These are phyloP conservation scores for Aureobasidium zeae DNA, from an alignment of 2,329 filamentous ascomycete species.

Conservation along the genomic window DNA sequence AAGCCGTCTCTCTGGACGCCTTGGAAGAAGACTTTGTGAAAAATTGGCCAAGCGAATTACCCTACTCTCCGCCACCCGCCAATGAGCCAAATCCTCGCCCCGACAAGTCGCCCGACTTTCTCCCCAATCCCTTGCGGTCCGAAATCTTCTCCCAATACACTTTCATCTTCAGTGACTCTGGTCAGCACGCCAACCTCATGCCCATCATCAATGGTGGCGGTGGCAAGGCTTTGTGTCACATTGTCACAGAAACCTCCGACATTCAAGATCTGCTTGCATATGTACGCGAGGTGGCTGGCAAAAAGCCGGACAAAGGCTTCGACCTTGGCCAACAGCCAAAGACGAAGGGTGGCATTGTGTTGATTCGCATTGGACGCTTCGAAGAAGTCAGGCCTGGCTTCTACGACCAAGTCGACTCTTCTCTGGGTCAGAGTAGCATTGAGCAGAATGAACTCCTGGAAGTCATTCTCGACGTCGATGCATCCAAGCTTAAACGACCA, in stretches of 20 bases:
- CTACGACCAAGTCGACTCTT: slow-evolving; percentile 47
- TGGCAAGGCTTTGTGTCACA: slow-evolving; percentile 67
- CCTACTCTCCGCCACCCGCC: slow-evolving; percentile 64
- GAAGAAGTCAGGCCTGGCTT: slow-evolving; percentile 22
- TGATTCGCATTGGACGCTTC: slow-evolving; percentile 61
- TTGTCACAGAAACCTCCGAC: slow-evolving; percentile 55
- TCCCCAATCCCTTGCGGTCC: slow-evolving; percentile 58
- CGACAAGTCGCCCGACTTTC: slow-evolving; percentile 49
- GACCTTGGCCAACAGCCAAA: slow-evolving; percentile 24
- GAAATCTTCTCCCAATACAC: slow-evolving; percentile 79
- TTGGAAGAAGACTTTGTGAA: slow-evolving; percentile 72
- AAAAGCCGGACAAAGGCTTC: slow-evolving; percentile 47
- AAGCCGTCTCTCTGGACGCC: slow-evolving; percentile 24
- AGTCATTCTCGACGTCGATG: slow-evolving; percentile 73
- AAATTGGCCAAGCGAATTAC: slow-evolving; percentile 65
- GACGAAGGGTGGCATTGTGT: slow-evolving; percentile 52
- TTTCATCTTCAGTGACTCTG: slow-evolving; percentile 73
- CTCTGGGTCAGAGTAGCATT: slow-evolving; percentile 71
- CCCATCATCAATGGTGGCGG: slow-evolving; percentile 67
- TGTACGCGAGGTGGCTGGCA: slow-evolving; percentile 64
- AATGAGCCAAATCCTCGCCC: slow-evolving; percentile 61
- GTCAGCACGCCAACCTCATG: slow-evolving; percentile 66
- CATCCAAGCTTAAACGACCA: slow-evolving; percentile 58
- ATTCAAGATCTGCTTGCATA: slow-evolving; percentile 65
- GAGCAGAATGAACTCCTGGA: slow-evolving; percentile 89